Conservation (phyloP, 2,329 filamentous ascomycete species). For the Aspergillus udagawae region DNA sequence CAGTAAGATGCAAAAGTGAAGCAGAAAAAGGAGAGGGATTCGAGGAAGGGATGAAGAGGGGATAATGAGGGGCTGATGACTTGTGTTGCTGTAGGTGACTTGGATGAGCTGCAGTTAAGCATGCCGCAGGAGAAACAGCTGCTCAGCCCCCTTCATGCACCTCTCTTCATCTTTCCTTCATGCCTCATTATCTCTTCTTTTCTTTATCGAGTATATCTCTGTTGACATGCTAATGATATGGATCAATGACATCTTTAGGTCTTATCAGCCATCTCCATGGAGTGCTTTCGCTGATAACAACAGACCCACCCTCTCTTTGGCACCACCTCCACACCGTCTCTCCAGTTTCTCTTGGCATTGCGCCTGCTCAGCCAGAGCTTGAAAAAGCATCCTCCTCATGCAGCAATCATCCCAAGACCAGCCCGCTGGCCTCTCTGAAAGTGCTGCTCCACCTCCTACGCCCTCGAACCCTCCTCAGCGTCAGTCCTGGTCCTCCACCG, state of each 20-base stretch:
- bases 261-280: no score
- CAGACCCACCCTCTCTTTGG: no score
- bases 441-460: constrained; percentile 22
- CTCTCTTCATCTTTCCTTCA: constrained; percentile 1
- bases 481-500: constrained; percentile 38
- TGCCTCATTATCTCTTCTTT: background rate
- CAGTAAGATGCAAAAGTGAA: background rate
- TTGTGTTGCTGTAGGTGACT: background rate
- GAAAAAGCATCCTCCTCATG: background rate
- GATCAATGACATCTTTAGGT: no score
- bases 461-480: constrained; percentile 9
- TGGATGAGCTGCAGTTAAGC: background rate
- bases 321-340: no score
- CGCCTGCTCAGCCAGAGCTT: no score
- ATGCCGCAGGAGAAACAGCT: constrained; percentile 4
- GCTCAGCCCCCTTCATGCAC: constrained; percentile 5
- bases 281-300: no score
- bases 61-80: background rate
- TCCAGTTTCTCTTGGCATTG: no score
- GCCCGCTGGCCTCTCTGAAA: constrained; percentile 18
- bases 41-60: no score
- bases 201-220: background rate
- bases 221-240: background rate
- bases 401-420: background rate
- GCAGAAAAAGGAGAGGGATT: background rate